Evolutionary conservation across 768 basidiomycete genomes (phyloP).

Genomic region (Russula sp.): DNA sequence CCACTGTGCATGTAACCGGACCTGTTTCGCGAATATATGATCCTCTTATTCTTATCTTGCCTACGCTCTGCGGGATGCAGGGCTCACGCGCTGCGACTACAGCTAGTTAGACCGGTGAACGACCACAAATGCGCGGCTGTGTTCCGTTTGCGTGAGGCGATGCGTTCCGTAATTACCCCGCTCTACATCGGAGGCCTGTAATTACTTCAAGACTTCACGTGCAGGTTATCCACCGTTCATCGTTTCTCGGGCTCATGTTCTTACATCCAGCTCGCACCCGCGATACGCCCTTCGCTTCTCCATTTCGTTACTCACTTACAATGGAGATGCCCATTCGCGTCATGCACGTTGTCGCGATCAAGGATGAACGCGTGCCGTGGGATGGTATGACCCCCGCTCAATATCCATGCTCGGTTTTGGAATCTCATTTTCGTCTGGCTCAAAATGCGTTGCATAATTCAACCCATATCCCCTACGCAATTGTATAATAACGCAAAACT

Average conservation of each 20-base stretch:
- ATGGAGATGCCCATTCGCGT: conserved; percentile 92
- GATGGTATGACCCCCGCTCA: conserved; percentile 69
- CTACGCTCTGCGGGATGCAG: neutral
- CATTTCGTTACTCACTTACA: conserved; percentile 64
- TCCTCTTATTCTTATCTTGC: neutral
- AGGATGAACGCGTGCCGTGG: conserved; percentile 86
- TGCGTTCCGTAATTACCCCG: conserved; percentile 68
- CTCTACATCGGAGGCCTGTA: conserved; percentile 94
- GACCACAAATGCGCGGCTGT: conserved; percentile 60
- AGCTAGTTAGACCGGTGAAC: conserved; percentile 37
- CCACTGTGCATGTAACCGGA: conserved; percentile 33
- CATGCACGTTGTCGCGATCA: conserved; percentile 97
- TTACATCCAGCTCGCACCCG: conserved; percentile 54
- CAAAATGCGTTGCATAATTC: conserved; percentile 60
- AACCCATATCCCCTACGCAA: too few species aligned
- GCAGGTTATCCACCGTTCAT: conserved; percentile 55
- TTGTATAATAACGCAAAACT: neutral
- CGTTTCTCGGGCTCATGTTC: conserved; percentile 7
- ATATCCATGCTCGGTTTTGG: conserved; percentile 96
- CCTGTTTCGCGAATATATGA: conserved; percentile 43
- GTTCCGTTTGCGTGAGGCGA: conserved; percentile 54
- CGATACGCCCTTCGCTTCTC: conserved; percentile 61
- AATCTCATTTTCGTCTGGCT: conserved; percentile 95
- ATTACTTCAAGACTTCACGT: conserved; percentile 94
- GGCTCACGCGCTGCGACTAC: neutral